phyloP scores from a whole-genome alignment of 2,329 filamentous ascomycete species.

The Paecilomyces fulvus region DNA sequence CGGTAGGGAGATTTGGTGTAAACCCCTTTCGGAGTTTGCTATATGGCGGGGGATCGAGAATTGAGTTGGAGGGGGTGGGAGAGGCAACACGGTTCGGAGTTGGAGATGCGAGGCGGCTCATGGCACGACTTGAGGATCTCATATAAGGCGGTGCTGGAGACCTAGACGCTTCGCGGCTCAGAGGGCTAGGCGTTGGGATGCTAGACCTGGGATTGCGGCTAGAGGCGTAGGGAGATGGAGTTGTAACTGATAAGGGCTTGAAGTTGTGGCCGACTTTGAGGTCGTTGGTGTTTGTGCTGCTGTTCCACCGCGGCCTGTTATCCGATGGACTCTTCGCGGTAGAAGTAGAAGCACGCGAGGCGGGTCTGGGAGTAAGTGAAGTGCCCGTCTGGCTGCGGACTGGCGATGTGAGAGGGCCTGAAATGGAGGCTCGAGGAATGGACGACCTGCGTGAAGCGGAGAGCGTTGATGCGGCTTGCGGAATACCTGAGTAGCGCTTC shows the following conservation, averaged over 20 bases:
- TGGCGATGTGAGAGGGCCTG: conserved; percentile 20
- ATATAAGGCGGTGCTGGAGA: conserved; percentile 26
- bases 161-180: conserved; percentile 34
- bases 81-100: conserved; percentile 22
- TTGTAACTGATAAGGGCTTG: conserved; percentile 53
- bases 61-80: conserved; percentile 16
- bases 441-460: conserved; percentile 27
- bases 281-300: conserved; percentile 54
- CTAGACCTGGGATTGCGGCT: conserved; percentile 25
- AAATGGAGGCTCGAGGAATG: conserved; percentile 22
- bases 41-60: conserved; percentile 36
- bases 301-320: conserved; percentile 65
- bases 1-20: conserved; percentile 15
- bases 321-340: conserved; percentile 37
- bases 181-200: conserved; percentile 32
- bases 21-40: conserved; percentile 28
- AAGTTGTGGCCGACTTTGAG: conserved; percentile 62
- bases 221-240: conserved; percentile 45
- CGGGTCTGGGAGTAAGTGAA: conserved; percentile 46
- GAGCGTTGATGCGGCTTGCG: conserved; percentile 24
- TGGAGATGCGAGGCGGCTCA: conserved; percentile 23
- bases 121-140: conserved; percentile 21
- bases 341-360: conserved; percentile 35
- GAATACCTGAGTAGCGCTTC: conserved; percentile 42
- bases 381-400: conserved; percentile 29